A percentile compares a stretch with the other conserved stretches of the same genome.
Evolutionary conservation across 768 basidiomycete species (phyloP).

Genomic region (Pisolithus tinctorius): DNA sequence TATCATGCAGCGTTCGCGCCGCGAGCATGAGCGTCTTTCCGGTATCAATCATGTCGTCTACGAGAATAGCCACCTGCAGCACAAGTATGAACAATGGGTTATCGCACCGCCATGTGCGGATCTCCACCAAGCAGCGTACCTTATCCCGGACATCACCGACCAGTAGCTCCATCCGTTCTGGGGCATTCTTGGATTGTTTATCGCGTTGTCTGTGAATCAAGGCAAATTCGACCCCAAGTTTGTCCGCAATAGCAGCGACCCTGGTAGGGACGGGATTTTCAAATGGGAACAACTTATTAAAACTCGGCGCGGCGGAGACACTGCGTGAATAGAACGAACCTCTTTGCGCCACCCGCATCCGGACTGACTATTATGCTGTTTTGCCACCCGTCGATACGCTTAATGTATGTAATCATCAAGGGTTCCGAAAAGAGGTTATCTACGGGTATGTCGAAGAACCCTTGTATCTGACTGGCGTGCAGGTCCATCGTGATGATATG

Average conservation of each 20-base stretch:
- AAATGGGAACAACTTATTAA: background rate
- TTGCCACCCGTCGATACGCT: constrained; percentile 81
- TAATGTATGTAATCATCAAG: constrained; percentile 90
- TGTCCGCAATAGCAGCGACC: constrained; percentile 92
- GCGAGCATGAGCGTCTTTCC: constrained; percentile 86
- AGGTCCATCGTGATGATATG: constrained; percentile 99
- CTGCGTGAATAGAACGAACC: constrained; percentile 48
- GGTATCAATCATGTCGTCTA: constrained; percentile 99
- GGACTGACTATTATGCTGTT: constrained; percentile 92
- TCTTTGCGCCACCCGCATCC: constrained; percentile 97
- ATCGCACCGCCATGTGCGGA: constrained; percentile 1
- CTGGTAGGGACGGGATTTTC: constrained; percentile 33
- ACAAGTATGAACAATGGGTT: constrained; percentile 1
- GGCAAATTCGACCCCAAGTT: constrained; percentile 91
- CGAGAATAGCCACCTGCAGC: constrained; percentile 77
- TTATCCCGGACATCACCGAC: constrained; percentile 94
- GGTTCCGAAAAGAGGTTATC: constrained; percentile 98
- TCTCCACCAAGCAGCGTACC: constrained; percentile 29
- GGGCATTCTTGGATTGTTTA: constrained; percentile 54
- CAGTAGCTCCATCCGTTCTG: constrained; percentile 85
- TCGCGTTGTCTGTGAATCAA: constrained; percentile 89
- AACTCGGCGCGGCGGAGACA: background rate
- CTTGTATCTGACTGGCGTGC: constrained; percentile 96
- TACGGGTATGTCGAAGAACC: constrained; percentile 97
- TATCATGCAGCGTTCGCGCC: constrained; percentile 77